Evolutionary conservation across 1,284 basidiomycete species (phyloP).

Genomic region (Cutaneotrichosporon sp.): DNA sequence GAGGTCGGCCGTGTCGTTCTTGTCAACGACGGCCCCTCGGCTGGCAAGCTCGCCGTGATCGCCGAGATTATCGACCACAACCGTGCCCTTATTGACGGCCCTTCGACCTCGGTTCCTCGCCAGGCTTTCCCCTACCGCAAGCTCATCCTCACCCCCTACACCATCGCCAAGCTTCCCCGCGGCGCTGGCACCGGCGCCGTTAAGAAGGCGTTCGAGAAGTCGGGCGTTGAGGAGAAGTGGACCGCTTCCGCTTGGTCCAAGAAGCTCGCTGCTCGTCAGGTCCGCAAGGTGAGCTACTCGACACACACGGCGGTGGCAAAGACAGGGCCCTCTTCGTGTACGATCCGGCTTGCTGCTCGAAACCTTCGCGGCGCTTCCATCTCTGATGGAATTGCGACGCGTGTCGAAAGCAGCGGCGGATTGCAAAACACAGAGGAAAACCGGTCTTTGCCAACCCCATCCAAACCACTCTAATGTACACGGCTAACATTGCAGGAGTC

Average conservation of each 20-base stretch:
- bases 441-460: background rate
- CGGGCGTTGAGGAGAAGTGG: conserved; percentile 60
- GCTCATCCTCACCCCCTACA: conserved; percentile 83
- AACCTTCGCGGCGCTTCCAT: too few relatives aligned
- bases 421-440: too few relatives aligned
- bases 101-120: conserved; percentile 82
- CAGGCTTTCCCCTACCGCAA: conserved; percentile 89
- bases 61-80: conserved; percentile 99
- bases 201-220: conserved; percentile 78
- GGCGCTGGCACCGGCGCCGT: conserved; percentile 75
- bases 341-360: too few relatives aligned
- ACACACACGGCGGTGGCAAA: too few relatives aligned
- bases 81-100: conserved; percentile 93
- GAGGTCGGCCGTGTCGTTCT: conserved; percentile 99
- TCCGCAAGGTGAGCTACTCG: conserved; percentile 57
- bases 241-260: conserved; percentile 76
- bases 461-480: background rate
- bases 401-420: too few relatives aligned
- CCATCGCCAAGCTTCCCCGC: conserved; percentile 80
- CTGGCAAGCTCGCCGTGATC: conserved; percentile 90
- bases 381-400: too few relatives aligned
- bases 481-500: conserved; percentile 48
- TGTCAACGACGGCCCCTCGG: conserved; percentile 78
- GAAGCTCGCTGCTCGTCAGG: conserved; percentile 72
- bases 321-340: too few relatives aligned